Evolutionary conservation across 1,284 basidiomycete species (phyloP), one percentile per base, ranked within the genome.

Genomic region (Anthracocystis setariae): DNA sequence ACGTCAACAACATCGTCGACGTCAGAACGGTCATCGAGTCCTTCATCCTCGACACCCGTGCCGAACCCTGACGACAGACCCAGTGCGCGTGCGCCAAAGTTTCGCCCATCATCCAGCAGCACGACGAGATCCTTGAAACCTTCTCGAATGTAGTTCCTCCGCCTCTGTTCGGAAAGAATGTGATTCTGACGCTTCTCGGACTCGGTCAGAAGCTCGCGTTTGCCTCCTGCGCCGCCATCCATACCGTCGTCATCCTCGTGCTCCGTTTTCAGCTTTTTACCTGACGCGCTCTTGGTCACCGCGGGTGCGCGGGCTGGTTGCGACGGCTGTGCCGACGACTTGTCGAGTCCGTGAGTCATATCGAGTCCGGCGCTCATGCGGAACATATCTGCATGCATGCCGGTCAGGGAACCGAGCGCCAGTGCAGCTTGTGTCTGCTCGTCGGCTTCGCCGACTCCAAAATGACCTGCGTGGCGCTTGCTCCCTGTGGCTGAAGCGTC

Each of bases 21-120:
- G 33, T 80, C 76, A 17, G 72, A 76, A 12, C 79, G 72, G 45
- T 82, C 80, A 35, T 80, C 79, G 13, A 81, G 49, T 10, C 78
- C 77, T 50, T 82, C 80, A 32, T 82, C 81, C 55, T 82, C 81
- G 2, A 82, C 76, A 38, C 81, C 80, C 0, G 78, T 82, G 17
- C 81, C 81, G 3, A 78, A 78, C 18, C 80, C 81, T 1, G 75
- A 64, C 29, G 74, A 74, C 0, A 82, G 69, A 24, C 81, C 81
- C 10, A 82, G 53, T 3, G 80, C 81, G 3, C 78, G 67, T n/a
- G 81, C 81, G 2, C 80, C 80, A 42, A 74, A 76, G 33, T 43
- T 60, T n/a, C 81, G 68, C 15, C 80, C 80, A n/a, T 69, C 64
- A 24, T 80, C 80, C 13, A 82, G 63, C 18, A 82, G 66, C 12